Evolutionary conservation across 2,329 filamentous ascomycete genomes (phyloP).

Genomic region (Exophiala calicioides): DNA sequence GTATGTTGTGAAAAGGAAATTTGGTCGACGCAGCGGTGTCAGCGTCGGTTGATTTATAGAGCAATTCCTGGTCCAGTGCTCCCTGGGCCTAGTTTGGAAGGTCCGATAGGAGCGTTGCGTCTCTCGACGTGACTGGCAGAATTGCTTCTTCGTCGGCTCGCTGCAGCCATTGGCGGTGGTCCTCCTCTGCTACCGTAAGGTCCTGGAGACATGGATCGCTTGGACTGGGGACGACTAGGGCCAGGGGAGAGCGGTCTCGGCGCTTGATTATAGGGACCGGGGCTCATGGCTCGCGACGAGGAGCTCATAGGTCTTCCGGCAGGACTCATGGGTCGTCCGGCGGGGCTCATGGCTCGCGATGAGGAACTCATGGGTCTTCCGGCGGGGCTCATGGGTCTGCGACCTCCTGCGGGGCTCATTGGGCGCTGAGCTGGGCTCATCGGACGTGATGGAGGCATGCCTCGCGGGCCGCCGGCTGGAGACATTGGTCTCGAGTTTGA

Average conservation of each 20-base stretch:
- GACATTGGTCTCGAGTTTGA: conserved; percentile 32
- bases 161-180: conserved; percentile 43
- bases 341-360: conserved; percentile 9
- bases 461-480: conserved; percentile 23
- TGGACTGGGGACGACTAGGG: conserved; percentile 42
- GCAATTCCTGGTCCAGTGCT: conserved; percentile 25
- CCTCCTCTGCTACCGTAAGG: conserved; percentile 46
- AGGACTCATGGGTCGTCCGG: conserved; percentile 32
- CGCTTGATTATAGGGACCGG: conserved; percentile 32
- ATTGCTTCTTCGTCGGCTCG: conserved; percentile 46
- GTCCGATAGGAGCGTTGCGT: conserved; percentile 39
- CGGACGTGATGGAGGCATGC: conserved; percentile 33
- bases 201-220: conserved; percentile 48
- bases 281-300: conserved; percentile 32
- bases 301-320: conserved; percentile 34
- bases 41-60: conserved; percentile 8
- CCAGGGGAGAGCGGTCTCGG: conserved; percentile 52
- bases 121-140: conserved; percentile 45
- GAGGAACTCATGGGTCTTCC: conserved; percentile 21
- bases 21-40: background rate
- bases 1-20: background rate
- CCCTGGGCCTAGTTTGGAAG: conserved; percentile 30
- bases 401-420: conserved; percentile 34
- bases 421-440: conserved; percentile 36
- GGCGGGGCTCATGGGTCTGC: conserved; percentile 49